Conservation (phyloP, 2,329 filamentous ascomycete species). For the Colletotrichum sp. region DNA sequence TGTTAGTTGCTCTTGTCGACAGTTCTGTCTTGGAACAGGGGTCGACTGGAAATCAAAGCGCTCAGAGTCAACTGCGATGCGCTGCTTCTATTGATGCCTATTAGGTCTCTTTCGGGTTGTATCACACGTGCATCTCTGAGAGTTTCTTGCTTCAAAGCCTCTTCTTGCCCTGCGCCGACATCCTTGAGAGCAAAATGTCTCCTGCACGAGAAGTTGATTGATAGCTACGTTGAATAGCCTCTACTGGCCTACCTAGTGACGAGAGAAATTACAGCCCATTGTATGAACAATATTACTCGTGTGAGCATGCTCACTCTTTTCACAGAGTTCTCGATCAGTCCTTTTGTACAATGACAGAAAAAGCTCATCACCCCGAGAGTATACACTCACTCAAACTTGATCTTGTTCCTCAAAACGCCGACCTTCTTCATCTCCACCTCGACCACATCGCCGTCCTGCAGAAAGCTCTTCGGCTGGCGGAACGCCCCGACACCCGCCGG, state of each 20-base stretch:
- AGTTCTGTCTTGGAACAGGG: too few relatives aligned
- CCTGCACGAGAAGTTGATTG: neutral
- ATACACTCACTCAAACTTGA: neutral
- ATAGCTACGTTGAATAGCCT: neutral
- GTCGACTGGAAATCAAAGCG: neutral
- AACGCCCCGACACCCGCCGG: neutral
- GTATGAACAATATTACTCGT: neutral
- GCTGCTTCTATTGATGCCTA: fast-evolving
- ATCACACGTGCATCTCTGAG: neutral
- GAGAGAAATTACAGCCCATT: neutral
- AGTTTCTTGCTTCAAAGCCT: neutral
- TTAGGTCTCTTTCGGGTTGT: neutral
- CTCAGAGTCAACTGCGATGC: neutral
- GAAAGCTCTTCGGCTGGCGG: neutral
- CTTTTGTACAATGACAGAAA: neutral
- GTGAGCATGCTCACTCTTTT: neutral
- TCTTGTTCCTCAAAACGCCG: neutral
- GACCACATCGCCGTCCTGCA: neutral
- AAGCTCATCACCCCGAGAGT: neutral
- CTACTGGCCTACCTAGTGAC: neutral
- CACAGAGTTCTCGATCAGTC: neutral
- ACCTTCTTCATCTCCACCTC: neutral
- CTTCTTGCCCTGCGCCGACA: fast-evolving
- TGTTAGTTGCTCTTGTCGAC: neutral
- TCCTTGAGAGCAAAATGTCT: neutral